These are phyloP conservation scores for Cladophialophora exuberans DNA, from an alignment of 2,329 filamentous ascomycete species.

Conservation along the genomic window DNA sequence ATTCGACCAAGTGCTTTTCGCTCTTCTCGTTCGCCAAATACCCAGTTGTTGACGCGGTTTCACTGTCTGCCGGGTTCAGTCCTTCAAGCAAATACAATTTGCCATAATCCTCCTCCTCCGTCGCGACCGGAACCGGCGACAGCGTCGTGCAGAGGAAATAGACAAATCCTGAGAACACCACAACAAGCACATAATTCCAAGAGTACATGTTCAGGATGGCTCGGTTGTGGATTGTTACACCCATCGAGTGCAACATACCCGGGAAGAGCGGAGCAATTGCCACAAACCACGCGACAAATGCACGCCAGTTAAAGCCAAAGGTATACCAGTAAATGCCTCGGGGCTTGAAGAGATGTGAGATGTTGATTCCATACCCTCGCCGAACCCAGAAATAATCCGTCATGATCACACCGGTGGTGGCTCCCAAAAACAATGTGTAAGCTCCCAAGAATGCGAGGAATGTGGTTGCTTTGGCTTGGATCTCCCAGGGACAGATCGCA, in stretches of 20 bases:
- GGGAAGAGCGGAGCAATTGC: conserved; percentile 62
- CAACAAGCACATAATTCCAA: conserved; percentile 55
- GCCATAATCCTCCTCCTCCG: conserved; percentile 9
- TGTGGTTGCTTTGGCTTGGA: conserved; percentile 44
- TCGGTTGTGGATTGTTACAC: conserved; percentile 35
- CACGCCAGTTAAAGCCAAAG: conserved; percentile 62
- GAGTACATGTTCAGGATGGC: conserved; percentile 61
- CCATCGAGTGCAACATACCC: conserved; percentile 45
- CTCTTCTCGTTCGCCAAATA: background rate
- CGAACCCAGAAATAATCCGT: conserved; percentile 31
- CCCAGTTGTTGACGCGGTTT: background rate
- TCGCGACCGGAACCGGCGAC: conserved; percentile 7
- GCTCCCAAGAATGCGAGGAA: conserved; percentile 45
- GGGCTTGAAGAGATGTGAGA: conserved; percentile 27
- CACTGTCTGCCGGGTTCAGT: conserved; percentile 3
- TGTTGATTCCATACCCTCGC: conserved; percentile 17
- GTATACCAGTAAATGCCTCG: conserved; percentile 25
- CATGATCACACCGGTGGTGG: conserved; percentile 31
- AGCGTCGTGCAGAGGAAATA: conserved; percentile 1
- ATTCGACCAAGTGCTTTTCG: background rate
- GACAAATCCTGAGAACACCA: conserved; percentile 11
- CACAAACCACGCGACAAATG: conserved; percentile 61
- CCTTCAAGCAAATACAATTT: conserved; percentile 12
- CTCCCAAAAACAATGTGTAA: conserved; percentile 28
- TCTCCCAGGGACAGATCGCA: conserved; percentile 53